These are phyloP conservation scores for Uronychia setigera DNA, from an alignment of 73 alveolate species.

Conservation along the genomic window DNA sequence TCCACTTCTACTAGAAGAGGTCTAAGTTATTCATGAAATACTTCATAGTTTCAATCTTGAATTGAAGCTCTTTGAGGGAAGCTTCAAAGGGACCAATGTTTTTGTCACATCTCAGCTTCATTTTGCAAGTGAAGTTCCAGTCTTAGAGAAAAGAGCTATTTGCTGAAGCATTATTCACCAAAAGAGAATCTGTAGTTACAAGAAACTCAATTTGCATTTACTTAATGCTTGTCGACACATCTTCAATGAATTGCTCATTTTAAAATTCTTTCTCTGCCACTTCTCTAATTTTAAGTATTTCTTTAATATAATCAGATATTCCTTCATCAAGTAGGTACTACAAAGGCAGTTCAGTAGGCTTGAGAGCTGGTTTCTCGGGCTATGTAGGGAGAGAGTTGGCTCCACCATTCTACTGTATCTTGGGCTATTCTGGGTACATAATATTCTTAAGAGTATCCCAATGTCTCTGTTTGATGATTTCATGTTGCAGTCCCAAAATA, in stretches of 20 bases:
- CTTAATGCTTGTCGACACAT: constrained; percentile 1
- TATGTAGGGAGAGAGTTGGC: background rate
- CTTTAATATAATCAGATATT: background rate
- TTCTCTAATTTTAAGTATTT: constrained; percentile 32
- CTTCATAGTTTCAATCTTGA: constrained; percentile 26
- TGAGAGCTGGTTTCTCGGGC: constrained; percentile 7
- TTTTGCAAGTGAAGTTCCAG: constrained; percentile 18
- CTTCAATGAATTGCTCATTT: constrained; percentile 33
- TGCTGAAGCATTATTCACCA: constrained; percentile 22
- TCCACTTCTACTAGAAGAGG: constrained; percentile 8
- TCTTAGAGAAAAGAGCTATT: constrained; percentile 25
- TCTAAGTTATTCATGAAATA: constrained; percentile 43
- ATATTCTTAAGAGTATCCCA: constrained; percentile 32
- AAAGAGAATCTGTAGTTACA: constrained; percentile 6
- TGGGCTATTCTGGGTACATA: background rate
- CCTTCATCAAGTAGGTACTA: constrained; percentile 27
- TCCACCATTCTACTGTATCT: background rate
- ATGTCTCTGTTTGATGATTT: constrained; percentile 40
- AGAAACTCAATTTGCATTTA: constrained; percentile 14
- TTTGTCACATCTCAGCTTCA: constrained; percentile 35
- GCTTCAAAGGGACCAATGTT: constrained; percentile 27
- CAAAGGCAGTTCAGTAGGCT: constrained; percentile 19
- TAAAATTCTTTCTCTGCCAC: constrained; percentile 46
- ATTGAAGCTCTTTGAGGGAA: constrained; percentile 24
- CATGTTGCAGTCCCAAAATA: constrained; percentile 17